Conservation (phyloP, 164 flowering plant species). For the Vitis vinifera region DNA sequence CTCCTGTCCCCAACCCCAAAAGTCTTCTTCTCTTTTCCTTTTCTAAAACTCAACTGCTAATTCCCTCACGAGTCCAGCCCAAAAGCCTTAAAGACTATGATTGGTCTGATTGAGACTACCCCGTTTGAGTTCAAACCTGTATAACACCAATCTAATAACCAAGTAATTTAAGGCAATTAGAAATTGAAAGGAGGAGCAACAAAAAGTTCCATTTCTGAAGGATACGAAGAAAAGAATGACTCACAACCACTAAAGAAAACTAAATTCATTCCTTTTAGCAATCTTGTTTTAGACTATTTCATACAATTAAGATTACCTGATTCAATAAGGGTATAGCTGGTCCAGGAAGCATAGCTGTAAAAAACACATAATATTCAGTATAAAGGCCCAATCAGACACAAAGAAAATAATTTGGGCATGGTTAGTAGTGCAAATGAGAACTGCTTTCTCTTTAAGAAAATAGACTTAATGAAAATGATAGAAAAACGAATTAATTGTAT, state of each 20-base stretch:
- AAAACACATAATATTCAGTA: constrained; percentile 14
- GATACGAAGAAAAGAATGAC: no score
- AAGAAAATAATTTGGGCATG: background rate
- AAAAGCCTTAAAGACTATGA: no score
- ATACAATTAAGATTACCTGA: constrained; percentile 52
- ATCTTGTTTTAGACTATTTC: background rate
- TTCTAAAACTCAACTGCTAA: no score
- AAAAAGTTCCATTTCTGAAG: background rate
- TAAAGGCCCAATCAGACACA: background rate
- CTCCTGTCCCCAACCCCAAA: no score
- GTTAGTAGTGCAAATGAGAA: no score
- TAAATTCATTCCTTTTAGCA: background rate
- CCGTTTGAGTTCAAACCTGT: no score
- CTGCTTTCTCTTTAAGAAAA: no score
- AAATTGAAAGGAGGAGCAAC: background rate
- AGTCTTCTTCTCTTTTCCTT: no score
- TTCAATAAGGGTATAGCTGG: constrained; percentile 83
- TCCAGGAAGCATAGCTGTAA: constrained; percentile 92
- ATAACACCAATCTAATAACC: no score
- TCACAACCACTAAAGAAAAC: background rate
- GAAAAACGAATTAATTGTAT: background rate
- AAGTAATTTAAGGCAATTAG: background rate
- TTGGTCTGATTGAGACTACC: no score
- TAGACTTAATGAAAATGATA: no score
- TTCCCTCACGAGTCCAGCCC: no score